A percentile compares a stretch with the other conserved stretches of the same genome.
Conservation (phyloP, 805 yeast genomes). For the Zygotorulaspora florentina region DNA sequence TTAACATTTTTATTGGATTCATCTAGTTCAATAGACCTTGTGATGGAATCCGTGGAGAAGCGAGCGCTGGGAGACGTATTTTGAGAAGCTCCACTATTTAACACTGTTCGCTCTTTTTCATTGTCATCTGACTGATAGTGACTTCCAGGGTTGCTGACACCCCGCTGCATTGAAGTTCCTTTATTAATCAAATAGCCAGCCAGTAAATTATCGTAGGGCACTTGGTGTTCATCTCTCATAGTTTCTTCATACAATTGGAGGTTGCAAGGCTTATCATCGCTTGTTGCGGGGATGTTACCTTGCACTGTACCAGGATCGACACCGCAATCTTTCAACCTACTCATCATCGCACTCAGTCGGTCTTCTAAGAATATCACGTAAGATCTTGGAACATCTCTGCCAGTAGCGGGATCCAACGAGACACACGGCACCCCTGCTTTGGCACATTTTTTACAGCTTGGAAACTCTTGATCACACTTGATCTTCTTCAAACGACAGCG, state of each 20-base stretch:
- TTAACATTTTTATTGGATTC: constrained; percentile 23
- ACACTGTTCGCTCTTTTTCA: background rate
- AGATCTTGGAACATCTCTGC: constrained; percentile 79
- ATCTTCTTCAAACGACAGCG: constrained; percentile 70
- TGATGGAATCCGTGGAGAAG: background rate
- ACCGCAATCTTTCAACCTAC: constrained; percentile 43
- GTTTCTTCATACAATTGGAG: constrained; percentile 20
- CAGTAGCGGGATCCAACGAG: constrained; percentile 83
- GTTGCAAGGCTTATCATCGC: constrained; percentile 28
- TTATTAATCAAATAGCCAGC: constrained; percentile 28
- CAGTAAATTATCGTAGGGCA: constrained; percentile 22
- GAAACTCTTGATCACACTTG: constrained; percentile 57
- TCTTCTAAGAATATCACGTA: constrained; percentile 71
- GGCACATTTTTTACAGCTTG: constrained; percentile 52
- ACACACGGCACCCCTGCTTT: constrained; percentile 70
- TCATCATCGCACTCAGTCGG: constrained; percentile 53
- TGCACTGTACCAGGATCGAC: constrained; percentile 32
- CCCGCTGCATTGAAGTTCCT: constrained; percentile 23
- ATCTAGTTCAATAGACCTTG: constrained; percentile 17
- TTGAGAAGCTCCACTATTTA: background rate
- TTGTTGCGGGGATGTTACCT: constrained; percentile 28
- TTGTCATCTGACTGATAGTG: background rate
- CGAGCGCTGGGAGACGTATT: constrained; percentile 1
- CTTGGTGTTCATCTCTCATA: constrained; percentile 18
- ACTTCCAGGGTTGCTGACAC: constrained; percentile 9